Evolutionary conservation across 352 stramenopile genomes (phyloP).

Genomic region (Phytophthora megakarya): DNA sequence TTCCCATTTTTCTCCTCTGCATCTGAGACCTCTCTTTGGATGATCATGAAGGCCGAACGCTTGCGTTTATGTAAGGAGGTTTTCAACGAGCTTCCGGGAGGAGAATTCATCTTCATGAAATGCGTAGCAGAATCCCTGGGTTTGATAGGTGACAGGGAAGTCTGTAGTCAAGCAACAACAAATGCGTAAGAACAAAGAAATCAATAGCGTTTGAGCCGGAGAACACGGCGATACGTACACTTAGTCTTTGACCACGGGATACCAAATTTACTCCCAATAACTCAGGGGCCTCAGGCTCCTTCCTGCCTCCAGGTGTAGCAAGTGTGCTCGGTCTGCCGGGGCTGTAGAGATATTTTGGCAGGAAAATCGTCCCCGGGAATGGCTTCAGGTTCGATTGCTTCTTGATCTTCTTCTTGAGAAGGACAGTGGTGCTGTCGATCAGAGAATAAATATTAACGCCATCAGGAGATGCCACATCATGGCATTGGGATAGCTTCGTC

Average conservation of each 20-base stretch:
- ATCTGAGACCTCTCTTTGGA: slow-evolving; percentile 13
- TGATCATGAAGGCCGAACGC: slow-evolving; percentile 24
- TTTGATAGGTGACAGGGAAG: slow-evolving; percentile 80
- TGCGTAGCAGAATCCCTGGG: slow-evolving; percentile 48
- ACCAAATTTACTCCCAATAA: slow-evolving; percentile 7
- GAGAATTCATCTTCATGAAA: slow-evolving; percentile 69
- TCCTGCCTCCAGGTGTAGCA: slow-evolving; percentile 23
- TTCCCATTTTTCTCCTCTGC: slow-evolving; percentile 26
- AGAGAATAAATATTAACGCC: slow-evolving; percentile 64
- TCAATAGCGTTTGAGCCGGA: neutral
- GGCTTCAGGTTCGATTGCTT: slow-evolving; percentile 83
- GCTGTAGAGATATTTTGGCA: slow-evolving; percentile 74
- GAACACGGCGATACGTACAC: slow-evolving; percentile 39
- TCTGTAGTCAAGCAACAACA: slow-evolving; percentile 37
- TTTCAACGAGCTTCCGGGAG: slow-evolving; percentile 50
- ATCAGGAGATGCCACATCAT: slow-evolving; percentile 54
- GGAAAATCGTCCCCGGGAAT: slow-evolving; percentile 83
- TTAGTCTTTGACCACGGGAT: slow-evolving; percentile 40
- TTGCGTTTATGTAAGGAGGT: slow-evolving; percentile 48
- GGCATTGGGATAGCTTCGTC: slow-evolving; percentile 73
- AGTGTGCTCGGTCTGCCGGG: slow-evolving; percentile 28
- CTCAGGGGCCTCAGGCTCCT: slow-evolving; percentile 35
- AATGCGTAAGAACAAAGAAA: slow-evolving; percentile 14
- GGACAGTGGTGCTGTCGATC: slow-evolving; percentile 52
- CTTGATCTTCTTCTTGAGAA: slow-evolving; percentile 87